These are phyloP conservation scores for Lactarius sanguifluus DNA, from an alignment of 768 basidiomycete genomes.

Conservation along the genomic window DNA sequence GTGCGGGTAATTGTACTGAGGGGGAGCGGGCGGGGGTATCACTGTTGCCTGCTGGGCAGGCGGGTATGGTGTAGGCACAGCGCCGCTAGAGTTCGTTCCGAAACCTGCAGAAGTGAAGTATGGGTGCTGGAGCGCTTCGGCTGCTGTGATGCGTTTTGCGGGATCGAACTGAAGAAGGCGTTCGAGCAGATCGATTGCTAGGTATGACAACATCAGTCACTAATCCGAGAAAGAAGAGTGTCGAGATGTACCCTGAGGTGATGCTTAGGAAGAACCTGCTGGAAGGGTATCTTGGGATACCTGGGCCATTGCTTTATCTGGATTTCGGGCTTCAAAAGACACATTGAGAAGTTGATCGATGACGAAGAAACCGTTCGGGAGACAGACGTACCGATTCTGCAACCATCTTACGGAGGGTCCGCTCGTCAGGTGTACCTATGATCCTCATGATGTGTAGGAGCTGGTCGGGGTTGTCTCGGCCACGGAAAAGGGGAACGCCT, in stretches of 20 bases:
- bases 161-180: constrained; percentile 96
- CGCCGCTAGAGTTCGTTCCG: constrained; percentile 43
- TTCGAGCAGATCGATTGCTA: constrained; percentile 91
- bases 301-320: constrained; percentile 81
- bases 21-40: constrained; percentile 34
- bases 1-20: constrained; percentile 61
- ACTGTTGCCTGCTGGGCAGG: constrained; percentile 62
- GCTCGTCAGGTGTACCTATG: constrained; percentile 91
- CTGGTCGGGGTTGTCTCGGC: constrained; percentile 96
- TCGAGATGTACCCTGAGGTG: constrained; percentile 63
- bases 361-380: not conserved
- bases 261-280: constrained; percentile 80
- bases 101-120: constrained; percentile 70
- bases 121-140: constrained; percentile 87
- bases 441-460: constrained; percentile 97
- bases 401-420: constrained; percentile 82
- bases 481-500: constrained; percentile 94
- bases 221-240: not conserved
- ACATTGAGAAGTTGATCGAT: constrained; percentile 15
- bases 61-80: constrained; percentile 35
- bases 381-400: constrained; percentile 73
- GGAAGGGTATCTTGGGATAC: constrained; percentile 80
- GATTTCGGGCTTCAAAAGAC: constrained; percentile 68
- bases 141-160: constrained; percentile 84
- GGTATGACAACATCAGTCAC: constrained; percentile 3